phyloP scores from a whole-genome alignment of 1,284 basidiomycete species.

The Tremellales sp. region DNA sequence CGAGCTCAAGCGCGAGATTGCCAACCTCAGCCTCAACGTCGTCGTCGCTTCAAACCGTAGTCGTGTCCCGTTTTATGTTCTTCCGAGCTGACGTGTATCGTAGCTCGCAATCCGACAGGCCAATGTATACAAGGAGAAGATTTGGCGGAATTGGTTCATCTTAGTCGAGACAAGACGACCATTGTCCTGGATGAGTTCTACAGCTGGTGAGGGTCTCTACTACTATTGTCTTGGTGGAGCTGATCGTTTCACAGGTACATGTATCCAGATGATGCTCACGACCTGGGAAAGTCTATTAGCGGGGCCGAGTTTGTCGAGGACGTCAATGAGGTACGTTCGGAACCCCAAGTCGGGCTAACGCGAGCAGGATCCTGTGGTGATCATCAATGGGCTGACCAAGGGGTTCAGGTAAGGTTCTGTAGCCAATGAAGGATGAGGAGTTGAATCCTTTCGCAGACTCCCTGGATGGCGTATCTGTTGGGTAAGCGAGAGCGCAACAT shows the following conservation, averaged over 20 bases:
- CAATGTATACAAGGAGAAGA: conserved; percentile 71
- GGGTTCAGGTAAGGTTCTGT: conserved; percentile 51
- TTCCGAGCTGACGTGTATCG: neutral
- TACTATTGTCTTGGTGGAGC: neutral
- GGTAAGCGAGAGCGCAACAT: conserved; percentile 48
- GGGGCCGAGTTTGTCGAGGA: conserved; percentile 80
- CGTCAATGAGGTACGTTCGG: conserved; percentile 61
- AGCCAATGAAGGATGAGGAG: conserved; percentile 1
- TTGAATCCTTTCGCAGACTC: conserved; percentile 53
- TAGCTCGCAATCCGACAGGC: conserved; percentile 61
- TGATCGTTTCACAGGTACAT: conserved; percentile 57
- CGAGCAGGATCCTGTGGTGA: conserved; percentile 66
- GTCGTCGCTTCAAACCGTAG: conserved; percentile 74
- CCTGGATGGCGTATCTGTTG: conserved; percentile 93
- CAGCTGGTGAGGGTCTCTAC: conserved; percentile 24
- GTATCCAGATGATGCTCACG: conserved; percentile 71
- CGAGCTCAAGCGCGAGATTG: conserved; percentile 63
- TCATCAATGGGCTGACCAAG: conserved; percentile 91
- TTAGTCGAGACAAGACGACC: conserved; percentile 68
- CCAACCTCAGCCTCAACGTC: conserved; percentile 74
- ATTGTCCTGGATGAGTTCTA: conserved; percentile 80
- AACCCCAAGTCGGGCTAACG: neutral
- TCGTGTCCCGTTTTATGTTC: neutral
- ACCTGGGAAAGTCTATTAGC: conserved; percentile 73
- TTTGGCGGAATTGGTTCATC: conserved; percentile 69